phyloP scores from a whole-genome alignment of 345 rosid species.

The Cochlearia excelsa region DNA sequence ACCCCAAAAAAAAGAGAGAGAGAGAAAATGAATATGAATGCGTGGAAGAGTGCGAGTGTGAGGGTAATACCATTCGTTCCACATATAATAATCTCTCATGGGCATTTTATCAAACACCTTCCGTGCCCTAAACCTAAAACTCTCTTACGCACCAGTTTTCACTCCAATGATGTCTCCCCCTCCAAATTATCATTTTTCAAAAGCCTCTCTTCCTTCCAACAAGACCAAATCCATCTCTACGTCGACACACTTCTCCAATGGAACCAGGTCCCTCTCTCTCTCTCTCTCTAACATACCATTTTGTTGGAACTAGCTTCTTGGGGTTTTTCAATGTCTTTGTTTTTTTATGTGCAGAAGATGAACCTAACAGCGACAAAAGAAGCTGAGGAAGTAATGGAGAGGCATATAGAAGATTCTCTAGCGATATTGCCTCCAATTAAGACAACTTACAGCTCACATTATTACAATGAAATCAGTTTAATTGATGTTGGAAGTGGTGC shows the following conservation, averaged over 20 bases:
- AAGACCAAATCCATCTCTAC: conserved; percentile 60
- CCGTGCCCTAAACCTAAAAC: conserved; percentile 32
- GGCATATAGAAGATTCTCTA: conserved; percentile 87
- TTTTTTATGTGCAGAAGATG: conserved; percentile 52
- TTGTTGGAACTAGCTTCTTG: conserved; percentile 1
- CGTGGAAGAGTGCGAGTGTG: neutral
- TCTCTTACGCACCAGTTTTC: conserved; percentile 17
- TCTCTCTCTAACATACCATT: neutral
- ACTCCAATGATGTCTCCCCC: conserved; percentile 9
- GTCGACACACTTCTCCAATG: conserved; percentile 71
- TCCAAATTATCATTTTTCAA: conserved; percentile 39
- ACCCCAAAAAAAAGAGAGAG: neutral
- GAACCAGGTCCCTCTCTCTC: conserved; percentile 62
- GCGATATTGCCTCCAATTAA: conserved; percentile 63
- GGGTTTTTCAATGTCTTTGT: neutral
- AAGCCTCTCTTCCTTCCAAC: conserved; percentile 51
- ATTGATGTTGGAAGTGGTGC: conserved; percentile 90
- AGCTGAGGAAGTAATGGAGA: conserved; percentile 64
- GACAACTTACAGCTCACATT: conserved; percentile 42
- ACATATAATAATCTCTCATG: conserved; percentile 36
- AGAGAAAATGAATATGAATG: too few relatives aligned
- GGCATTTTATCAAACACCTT: conserved; percentile 74
- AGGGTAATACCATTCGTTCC: conserved; percentile 10
- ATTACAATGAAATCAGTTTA: conserved; percentile 41
- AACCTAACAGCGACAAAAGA: conserved; percentile 80